Percentiles rank a stretch among this genome's conserved stretches.
phyloP scores from a whole-genome alignment of 305 asterid species.

The Lippia alba region DNA sequence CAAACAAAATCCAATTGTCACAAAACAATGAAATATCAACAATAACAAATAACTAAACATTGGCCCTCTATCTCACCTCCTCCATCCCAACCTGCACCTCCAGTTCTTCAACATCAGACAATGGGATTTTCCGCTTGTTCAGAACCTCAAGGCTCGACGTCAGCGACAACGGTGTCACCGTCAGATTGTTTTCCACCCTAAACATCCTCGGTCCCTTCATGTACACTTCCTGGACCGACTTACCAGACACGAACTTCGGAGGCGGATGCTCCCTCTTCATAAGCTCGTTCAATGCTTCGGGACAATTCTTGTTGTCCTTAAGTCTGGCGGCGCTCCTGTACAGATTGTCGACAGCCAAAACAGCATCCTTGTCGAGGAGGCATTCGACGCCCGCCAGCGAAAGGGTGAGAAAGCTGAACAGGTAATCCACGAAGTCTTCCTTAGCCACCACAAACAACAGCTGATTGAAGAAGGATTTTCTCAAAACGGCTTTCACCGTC shows the following conservation, averaged over 20 bases:
- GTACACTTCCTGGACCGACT: background rate
- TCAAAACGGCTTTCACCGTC: slow-evolving; percentile 13
- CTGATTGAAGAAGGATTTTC: slow-evolving; percentile 23
- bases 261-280: slow-evolving; percentile 7
- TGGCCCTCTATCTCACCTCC: slow-evolving; percentile 21
- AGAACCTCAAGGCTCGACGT: background rate
- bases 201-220: background rate
- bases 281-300: background rate
- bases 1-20: background rate
- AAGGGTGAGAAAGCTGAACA: slow-evolving; percentile 23
- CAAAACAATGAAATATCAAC: no score
- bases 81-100: slow-evolving; percentile 19
- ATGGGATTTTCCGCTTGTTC: background rate
- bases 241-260: slow-evolving; percentile 1
- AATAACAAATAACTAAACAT: no score
- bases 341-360: slow-evolving; percentile 17
- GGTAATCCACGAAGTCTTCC: slow-evolving; percentile 26
- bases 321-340: slow-evolving; percentile 6
- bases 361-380: background rate
- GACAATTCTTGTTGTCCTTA: background rate
- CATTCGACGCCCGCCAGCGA: slow-evolving; percentile 15
- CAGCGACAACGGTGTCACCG: background rate
- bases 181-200: slow-evolving; percentile 23
- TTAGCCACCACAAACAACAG: slow-evolving; percentile 4
- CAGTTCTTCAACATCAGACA: slow-evolving; percentile 30